Percentiles rank a stretch among this genome's conserved stretches.
phyloP scores from a whole-genome alignment of 2,329 filamentous ascomycete genomes.

The Colletotrichum chrysophilum region DNA sequence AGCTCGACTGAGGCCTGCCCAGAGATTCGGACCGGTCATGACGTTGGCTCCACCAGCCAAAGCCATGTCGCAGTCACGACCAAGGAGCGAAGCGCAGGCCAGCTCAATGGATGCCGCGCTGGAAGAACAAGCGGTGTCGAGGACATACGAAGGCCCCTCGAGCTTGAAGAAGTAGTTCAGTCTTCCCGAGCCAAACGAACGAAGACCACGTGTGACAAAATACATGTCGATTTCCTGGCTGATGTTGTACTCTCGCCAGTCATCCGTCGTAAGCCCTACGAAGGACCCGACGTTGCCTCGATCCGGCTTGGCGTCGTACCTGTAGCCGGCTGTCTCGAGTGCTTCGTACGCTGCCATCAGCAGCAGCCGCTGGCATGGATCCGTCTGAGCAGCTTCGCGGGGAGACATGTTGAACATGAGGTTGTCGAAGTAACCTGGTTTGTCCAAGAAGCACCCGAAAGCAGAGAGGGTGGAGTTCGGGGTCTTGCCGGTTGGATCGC shows the following conservation, averaged over 20 bases:
- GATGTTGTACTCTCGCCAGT: slow-evolving; percentile 69
- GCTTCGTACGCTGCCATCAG: slow-evolving; percentile 70
- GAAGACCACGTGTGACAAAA: slow-evolving; percentile 31
- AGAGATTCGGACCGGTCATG: slow-evolving; percentile 58
- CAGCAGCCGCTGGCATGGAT: slow-evolving; percentile 68
- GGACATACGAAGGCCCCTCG: slow-evolving; percentile 23
- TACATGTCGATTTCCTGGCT: slow-evolving; percentile 53
- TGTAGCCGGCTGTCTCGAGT: slow-evolving; percentile 63
- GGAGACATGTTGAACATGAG: slow-evolving; percentile 87
- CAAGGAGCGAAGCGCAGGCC: slow-evolving; percentile 63
- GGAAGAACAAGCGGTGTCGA: slow-evolving; percentile 30
- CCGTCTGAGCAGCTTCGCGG: slow-evolving; percentile 69
- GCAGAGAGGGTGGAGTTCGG: slow-evolving; percentile 74
- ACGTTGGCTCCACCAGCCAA: slow-evolving; percentile 68
- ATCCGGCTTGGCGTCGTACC: not conserved
- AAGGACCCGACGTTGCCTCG: slow-evolving; percentile 56
- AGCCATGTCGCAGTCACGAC: slow-evolving; percentile 67
- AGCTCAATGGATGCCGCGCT: slow-evolving; percentile 20
- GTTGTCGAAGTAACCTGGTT: slow-evolving; percentile 77
- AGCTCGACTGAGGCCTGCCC: not conserved
- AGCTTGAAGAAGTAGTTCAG: slow-evolving; percentile 34
- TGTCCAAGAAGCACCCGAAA: slow-evolving; percentile 73
- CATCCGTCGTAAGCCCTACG: slow-evolving; percentile 69
- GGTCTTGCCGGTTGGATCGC: slow-evolving; percentile 69
- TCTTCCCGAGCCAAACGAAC: slow-evolving; percentile 36